Percentiles rank a stretch among this genome's conserved stretches.
Evolutionary conservation across 345 rosid species (phyloP).

Genomic region (Lumnitzera littorea): DNA sequence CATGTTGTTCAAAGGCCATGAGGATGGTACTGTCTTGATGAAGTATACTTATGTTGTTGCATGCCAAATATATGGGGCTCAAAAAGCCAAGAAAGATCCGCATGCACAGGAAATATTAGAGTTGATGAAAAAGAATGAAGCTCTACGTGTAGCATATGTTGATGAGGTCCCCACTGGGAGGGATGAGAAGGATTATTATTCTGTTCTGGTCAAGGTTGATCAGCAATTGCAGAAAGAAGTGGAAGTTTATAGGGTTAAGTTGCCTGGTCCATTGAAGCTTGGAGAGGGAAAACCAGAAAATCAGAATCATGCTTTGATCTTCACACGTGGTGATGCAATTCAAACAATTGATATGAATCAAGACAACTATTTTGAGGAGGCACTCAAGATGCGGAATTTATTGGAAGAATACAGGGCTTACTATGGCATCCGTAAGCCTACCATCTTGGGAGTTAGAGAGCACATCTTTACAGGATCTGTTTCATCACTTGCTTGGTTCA

Average conservation of each 20-base stretch:
- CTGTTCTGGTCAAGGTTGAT: slow-evolving; percentile 94
- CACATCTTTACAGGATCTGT: slow-evolving; percentile 96
- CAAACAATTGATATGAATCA: slow-evolving; percentile 99
- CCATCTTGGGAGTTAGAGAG: slow-evolving; percentile 87
- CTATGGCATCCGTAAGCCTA: slow-evolving; percentile 61
- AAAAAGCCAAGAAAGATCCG: slow-evolving; percentile 84
- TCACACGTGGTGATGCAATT: slow-evolving; percentile 95
- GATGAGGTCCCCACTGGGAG: slow-evolving; percentile 67
- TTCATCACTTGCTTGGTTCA: slow-evolving; percentile 89
- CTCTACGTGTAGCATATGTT: slow-evolving; percentile 92
- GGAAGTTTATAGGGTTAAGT: slow-evolving; percentile 82
- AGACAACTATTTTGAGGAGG: slow-evolving; percentile 97
- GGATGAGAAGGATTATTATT: slow-evolving; percentile 64
- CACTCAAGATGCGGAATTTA: slow-evolving; percentile 90
- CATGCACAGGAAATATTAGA: slow-evolving; percentile 78
- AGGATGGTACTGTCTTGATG: slow-evolving; percentile 89
- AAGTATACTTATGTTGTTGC: slow-evolving; percentile 91
- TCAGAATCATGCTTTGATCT: slow-evolving; percentile 94
- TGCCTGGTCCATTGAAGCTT: slow-evolving; percentile 94
- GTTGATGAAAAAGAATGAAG: slow-evolving; percentile 83
- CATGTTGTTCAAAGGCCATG: slow-evolving; percentile 68
- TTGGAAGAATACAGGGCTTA: slow-evolving; percentile 72
- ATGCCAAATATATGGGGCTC: slow-evolving; percentile 91
- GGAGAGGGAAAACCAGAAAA: slow-evolving; percentile 99
- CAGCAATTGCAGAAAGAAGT: slow-evolving; percentile 71